Base-by-base conservation (phyloP, 768 basidiomycete genomes). In the Amanita pallidorosea region DNA sequence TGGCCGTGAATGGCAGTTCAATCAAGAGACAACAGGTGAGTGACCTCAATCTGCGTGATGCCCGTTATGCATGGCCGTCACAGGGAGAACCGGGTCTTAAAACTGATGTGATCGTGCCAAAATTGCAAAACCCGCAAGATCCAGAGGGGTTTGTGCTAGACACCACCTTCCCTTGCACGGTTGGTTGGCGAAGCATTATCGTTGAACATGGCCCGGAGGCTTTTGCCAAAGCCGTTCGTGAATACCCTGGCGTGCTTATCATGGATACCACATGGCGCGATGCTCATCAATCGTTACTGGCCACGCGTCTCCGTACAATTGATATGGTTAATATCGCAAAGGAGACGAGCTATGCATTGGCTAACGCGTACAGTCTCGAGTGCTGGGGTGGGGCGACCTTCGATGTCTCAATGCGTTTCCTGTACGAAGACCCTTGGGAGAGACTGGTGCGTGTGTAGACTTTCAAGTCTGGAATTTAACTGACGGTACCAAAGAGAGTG, bases 251-350 rank as follows among this genome's bases (percentile, higher is more conserved):
- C 51, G 84, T 81, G 50, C 77, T 98, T 55, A 94, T 96, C 68
- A 92, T 93, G 91, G 90, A 99, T 69, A 98, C 95, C 25, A 98
- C 95, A 1, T 97, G 96, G 95, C 88, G 96, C 65, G 96, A 99
- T 62, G 96, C 96, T 20, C 96, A 99, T 66, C 96, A 99, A 67
- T 96, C 93, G 25, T 77, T 99, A 33, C 81, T 99, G 51, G 96
- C 96, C 42, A 99, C 96, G 25, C 87, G 96, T 54, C 76, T 99
- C 45, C 82, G 96, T 56, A 98, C 96, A 8, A 82, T 86, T 56
- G 96, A 99, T 63, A 98, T 98, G 82, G 89, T 83, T 57, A 97
- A 96, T 70, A 97, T 99, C 55, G 96, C 96, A 48, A 96, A 89
- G 67, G 93, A 96, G 75, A 98, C 96, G 1, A 90, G 87, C 62